Base-by-base conservation (phyloP, 2,329 filamentous ascomycete species). In the Pseudophaeomoniella oleicola region DNA sequence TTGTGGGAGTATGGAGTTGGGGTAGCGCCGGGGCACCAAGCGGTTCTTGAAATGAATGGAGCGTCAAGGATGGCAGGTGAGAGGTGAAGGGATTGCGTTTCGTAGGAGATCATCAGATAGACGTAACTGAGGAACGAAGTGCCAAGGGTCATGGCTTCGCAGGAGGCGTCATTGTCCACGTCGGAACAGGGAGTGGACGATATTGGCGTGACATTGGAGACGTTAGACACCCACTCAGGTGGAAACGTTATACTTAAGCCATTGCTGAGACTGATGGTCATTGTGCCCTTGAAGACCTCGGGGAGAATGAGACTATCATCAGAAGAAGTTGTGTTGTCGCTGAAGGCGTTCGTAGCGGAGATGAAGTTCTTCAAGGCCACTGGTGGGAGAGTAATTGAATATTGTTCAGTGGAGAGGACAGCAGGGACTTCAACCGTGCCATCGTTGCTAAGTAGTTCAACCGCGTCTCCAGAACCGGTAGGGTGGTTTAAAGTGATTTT, bases 81-180 rank as follows among this genome's bases (percentile, higher is more conserved):
- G 36, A 64, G 56, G 45, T 54, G 60, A 48, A 64, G 64, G 2
- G 35, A 37, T 34, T 50, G 46, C 2, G 50, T 42, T 33, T 62
- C 59, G 44, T 55, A 64, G 44, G 63, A 58, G 31, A 56, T 53
- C 50, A 62, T 62, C 19, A 64, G 52, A 44, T 64, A 64, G 38
- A 63, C 50, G 39, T 62, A 56, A 11, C 48, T 51, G 22, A 64
- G 55, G 43, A 59, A 64, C 4, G 60, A 56, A 30, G 54, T 44
- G 15, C 55, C 55, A 36, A 64, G 54, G 6, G 55, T 54, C 0
- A 42, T 38, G 4, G 47, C 46, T 16, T 53, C 46, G 15, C 48
- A 42, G 29, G 51, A 50, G 13, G 48, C 43, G 35, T 58, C 50
- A 17, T 37, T 32, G n/a, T n/a, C n/a, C n/a, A n/a, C n/a, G n/a